Base-by-base conservation (phyloP, 805 yeast species). In the Schizosaccharomyces lindneri region DNA sequence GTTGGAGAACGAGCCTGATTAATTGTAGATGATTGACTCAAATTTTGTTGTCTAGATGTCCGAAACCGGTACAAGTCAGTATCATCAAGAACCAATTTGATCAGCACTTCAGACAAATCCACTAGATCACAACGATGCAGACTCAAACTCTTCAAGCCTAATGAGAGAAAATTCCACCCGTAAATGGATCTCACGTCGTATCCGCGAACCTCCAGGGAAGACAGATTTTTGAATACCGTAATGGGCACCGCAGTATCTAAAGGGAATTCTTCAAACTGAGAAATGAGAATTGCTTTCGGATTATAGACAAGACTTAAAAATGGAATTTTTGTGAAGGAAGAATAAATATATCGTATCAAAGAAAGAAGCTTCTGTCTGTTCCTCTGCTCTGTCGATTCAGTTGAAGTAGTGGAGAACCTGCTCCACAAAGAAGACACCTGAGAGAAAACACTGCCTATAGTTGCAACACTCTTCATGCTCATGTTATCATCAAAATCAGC, bases 211-310 rank as follows among this genome's bases (percentile, higher is more conserved):
- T 82, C 87, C 57, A 82, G 71, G 24, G 82, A 84, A 60, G 81
- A 79, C 59, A 82, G 70, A 67, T 81, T 82, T 64, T 80, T 81
- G 69, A 82, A 82, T 69, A 79, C 74, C 48, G 72, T 72, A n/a
- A 82, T 68, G 2, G 87, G 86, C 7, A 83, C 82, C 4, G 83
- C 77, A 3, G 85, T 81, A 66, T 82, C 87, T 68, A 83, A 81
- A 0, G 86, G 87, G 67, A 79, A 82, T 67, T 82, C 86, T 66
- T 82, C 85, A 68, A 81, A 82, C 2, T 82, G 81, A 60, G 74
- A 76, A 36, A 82, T 81, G 55, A 79, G 71, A 64, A 74, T 77
- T 19, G 83, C 78, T 64, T 80, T 80, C 5, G 80, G 74, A 64
- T 80, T 83, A 11, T 83, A 82, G 13, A 82, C 78, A 62, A 82